Base-by-base conservation (phyloP, 352 stramenopile species). In the Phytophthora cactorum region DNA sequence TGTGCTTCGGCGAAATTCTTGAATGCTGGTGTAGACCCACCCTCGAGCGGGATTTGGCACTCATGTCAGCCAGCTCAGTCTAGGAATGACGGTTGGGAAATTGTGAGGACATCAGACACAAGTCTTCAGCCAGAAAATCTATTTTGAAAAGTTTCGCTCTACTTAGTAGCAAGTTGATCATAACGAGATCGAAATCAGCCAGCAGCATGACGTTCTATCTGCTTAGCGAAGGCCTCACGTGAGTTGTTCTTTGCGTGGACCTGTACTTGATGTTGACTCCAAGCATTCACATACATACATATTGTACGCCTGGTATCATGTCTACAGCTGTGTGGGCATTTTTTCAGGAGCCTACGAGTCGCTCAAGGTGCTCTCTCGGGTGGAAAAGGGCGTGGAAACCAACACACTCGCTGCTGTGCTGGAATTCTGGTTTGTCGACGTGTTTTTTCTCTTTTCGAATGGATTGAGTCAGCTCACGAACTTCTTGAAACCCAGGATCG, bases 171-270 rank as follows among this genome's bases (percentile, higher is more conserved):
- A 8, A 27, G n/a, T 27, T 14, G 38, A 36, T 14, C 57, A 72
- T 45, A 72, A 60, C 52, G 43, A 12, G n/a, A 31, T 52, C 51
- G 59, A 60, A 61, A 52, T 46, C 10, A 59, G 47, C n/a, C 38
- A 6, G 15, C 34, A 68, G 7, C 52, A 91, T 92, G 84, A 80
- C 74, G 55, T 87, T 92, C 65, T 92, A 90, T 63, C 71, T 92
- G 22, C 61, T 92, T 28, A 92, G 81, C 61, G 78, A 90, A 74
- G 74, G 81, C 9, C 76, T 92, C 62, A 84, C 78, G 84, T 92
- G 68, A 57, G 79, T 70, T 6, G 27, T n/a, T 38, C 15, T 4
- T 0, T 17, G 31, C 14, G 14, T 22, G 22, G 22, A 22, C 25
- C 27, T 38, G 17, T 36, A 27, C 5, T 52, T 8, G 2, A 44